Base-by-base conservation (phyloP, 345 rosid genomes). In the Punica granatum region DNA sequence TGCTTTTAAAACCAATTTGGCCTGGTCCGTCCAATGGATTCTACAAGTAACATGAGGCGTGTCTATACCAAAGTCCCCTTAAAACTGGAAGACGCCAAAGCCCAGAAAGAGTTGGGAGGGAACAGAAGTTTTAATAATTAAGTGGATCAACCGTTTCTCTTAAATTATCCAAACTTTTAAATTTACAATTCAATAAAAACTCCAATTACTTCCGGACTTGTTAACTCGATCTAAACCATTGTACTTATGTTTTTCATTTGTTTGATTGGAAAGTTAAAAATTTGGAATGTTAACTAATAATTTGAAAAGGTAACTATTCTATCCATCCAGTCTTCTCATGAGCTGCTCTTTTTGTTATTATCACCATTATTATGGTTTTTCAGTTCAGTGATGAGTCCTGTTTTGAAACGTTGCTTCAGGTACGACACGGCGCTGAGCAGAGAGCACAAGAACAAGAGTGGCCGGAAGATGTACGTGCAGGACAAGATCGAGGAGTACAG, bases 401-500 rank as follows among this genome's bases (percentile, higher is more conserved):
- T 26, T 56, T 56, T 26, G 16, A 12, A 30, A 56, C 14, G 6
- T 56, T 30, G 58, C 35, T 90, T 93, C 84, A 87, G 88, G 64
- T 93, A 87, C 0, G 93, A 94, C 76, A 85, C 76, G 64, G 99
- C 96, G 1, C 82, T 94, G 34, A 94, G 99, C 69, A 86, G 99
- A 75, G 96, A 91, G 78, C 85, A 89, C 37, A 86, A 88, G 83
- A 94, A 91, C 83, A 91, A 82, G 82, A 85, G 62, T 54, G 99
- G 99, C n/a, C 96, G 99, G 37, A 94, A 94, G 75, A 86, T 94
- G 97, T 94, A 94, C 31, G 99, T 94, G 39, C 99, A 94, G 78
- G 98, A 94, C 67, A 94, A 94, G 84, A 94, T 94, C 1, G 96
- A 91, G 81, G 99, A 94, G 70, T 91, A 89, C 81, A 91, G 99